phyloP scores from a whole-genome alignment of 805 yeast genomes.

The Pichia nanzhaoensis region DNA sequence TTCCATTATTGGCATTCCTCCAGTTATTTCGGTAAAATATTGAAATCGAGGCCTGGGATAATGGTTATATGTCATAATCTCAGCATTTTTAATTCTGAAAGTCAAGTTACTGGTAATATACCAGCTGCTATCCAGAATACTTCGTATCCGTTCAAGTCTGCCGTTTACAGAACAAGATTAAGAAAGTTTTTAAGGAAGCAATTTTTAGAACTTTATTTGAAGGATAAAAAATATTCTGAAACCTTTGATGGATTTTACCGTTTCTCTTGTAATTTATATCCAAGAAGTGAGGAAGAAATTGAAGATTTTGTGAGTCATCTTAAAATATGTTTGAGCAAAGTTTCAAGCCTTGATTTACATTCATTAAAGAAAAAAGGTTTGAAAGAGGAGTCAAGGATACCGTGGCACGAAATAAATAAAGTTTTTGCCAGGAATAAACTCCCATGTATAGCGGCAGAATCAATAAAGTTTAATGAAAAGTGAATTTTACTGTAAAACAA shows the following conservation, averaged over 20 bases:
- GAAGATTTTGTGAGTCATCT: slow-evolving; percentile 14
- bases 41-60: slow-evolving; percentile 31
- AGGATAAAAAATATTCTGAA: slow-evolving; percentile 4
- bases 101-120: slow-evolving; percentile 6
- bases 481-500: too few relatives aligned
- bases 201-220: slow-evolving; percentile 17
- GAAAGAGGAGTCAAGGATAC: slow-evolving; percentile 11
- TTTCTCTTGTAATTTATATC: slow-evolving; percentile 13
- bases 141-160: slow-evolving; percentile 19
- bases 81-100: slow-evolving; percentile 22
- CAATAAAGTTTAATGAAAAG: not conserved
- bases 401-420: slow-evolving; percentile 18
- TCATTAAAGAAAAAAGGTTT: slow-evolving; percentile 9
- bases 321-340: slow-evolving; percentile 13
- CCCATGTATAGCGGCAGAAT: not conserved
- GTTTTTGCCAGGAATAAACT: slow-evolving; percentile 5
- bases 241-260: slow-evolving; percentile 25
- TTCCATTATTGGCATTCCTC: slow-evolving; percentile 19
- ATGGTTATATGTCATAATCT: slow-evolving; percentile 34
- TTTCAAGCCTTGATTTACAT: slow-evolving; percentile 11
- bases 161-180: slow-evolving; percentile 21
- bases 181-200: slow-evolving; percentile 17
- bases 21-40: slow-evolving; percentile 20
- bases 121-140: slow-evolving; percentile 8
- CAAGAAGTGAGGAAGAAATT: slow-evolving; percentile 13